Evolutionary conservation across 805 yeast genomes (phyloP), one percentile per base, ranked within the genome.

Genomic region (Sugiyamaella floridensis): DNA sequence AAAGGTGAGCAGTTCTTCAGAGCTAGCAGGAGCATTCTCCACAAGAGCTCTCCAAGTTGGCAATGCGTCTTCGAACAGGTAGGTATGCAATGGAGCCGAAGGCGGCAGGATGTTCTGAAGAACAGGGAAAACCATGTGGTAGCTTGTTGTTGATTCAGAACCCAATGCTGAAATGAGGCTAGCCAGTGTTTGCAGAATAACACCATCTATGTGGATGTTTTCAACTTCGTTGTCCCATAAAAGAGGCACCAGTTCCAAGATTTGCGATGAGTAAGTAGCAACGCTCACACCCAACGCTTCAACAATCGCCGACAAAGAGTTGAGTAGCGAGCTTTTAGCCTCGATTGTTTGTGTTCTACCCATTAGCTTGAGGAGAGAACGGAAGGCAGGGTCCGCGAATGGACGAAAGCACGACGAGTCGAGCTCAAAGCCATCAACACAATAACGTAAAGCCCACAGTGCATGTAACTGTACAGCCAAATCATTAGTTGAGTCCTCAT

Each of bases 361-460:
- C 41, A 89, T 63, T 16, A 86, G 62, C 8, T 67, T 66, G 32
- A 89, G 65, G 63, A n/a, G 75, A 65, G 2, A 68, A 60, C 10
- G 86, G 75, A 42, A 78, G 76, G 53, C 45, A 1, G 73, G 73
- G 28, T 78, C 75, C 50, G 86, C 71, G 62, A 70, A 89, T 1
- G 92, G 88, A 56, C 77, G 69, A 61, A 93, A 88, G 29, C 73
- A 81, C 14, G 70, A 72, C 32, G 20, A 22, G 40, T 81, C 75
- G 66, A 92, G 90, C 55, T 86, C 90, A 87, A 95, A 88, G 61
- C 89, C 97, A 55, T 88, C 90, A 32, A 92, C 73, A 47, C 86
- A 74, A 28, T 79, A 75, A 54, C 82, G 76, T 18, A 90, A 69
- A 0, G 92, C 80, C 60, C 83, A 85, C 14, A 85, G 74, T 0